Conservation (phyloP, 768 basidiomycete species). For the Leccinum incarnatum region DNA sequence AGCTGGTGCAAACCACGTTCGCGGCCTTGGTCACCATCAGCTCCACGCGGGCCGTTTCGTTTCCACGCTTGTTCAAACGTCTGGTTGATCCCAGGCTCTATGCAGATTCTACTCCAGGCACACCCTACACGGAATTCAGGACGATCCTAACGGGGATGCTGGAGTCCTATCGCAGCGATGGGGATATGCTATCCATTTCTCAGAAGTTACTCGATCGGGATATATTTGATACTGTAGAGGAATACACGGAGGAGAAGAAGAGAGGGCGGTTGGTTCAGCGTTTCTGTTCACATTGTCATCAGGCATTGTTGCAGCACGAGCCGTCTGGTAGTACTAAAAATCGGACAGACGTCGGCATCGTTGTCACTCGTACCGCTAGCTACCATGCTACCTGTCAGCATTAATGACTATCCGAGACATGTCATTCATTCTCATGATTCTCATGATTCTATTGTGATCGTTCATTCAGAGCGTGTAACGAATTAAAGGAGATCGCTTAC, state of each 20-base stretch:
- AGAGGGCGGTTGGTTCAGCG: constrained; percentile 60
- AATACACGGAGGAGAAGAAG: constrained; percentile 52
- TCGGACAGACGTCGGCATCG: constrained; percentile 30
- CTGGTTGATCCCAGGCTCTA: constrained; percentile 72
- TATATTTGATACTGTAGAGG: constrained; percentile 69
- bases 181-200: constrained; percentile 84
- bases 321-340: constrained; percentile 12
- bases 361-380: constrained; percentile 58
- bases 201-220: constrained; percentile 80
- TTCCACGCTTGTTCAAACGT: constrained; percentile 89
- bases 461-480: background rate
- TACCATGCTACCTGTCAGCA: constrained; percentile 50
- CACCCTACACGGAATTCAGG: constrained; percentile 87
- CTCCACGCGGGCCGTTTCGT: constrained; percentile 76
- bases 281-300: constrained; percentile 53
- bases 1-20: constrained; percentile 83
- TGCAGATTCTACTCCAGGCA: constrained; percentile 48
- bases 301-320: constrained; percentile 37
- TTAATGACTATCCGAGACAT: constrained; percentile 13
- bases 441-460: constrained; percentile 15
- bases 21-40: constrained; percentile 80
- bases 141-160: constrained; percentile 93
- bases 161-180: constrained; percentile 89
- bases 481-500: constrained; percentile 10
- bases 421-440: background rate